A percentile compares a stretch with the other conserved stretches of the same genome.
Conservation (phyloP, 371 early-diverging fungal genomes). For the Phascolomyces articulosus region DNA sequence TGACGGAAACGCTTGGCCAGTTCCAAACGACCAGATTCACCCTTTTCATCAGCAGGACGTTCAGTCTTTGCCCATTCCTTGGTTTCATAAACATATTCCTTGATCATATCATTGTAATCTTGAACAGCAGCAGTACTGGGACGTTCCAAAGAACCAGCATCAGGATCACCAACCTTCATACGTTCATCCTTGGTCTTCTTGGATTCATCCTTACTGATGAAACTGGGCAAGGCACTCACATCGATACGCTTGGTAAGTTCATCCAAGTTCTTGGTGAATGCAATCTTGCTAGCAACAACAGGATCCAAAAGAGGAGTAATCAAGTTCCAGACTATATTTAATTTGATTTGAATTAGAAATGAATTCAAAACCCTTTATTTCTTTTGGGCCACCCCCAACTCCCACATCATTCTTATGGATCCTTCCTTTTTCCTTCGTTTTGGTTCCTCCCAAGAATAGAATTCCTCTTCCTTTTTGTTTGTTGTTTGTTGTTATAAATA, state of each 20-base stretch:
- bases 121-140: constrained; percentile 21
- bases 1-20: constrained; percentile 30
- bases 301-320: constrained; percentile 90
- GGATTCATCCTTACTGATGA: constrained; percentile 29
- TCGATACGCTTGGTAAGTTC: constrained; percentile 70
- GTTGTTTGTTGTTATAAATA: too few species aligned
- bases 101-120: constrained; percentile 22
- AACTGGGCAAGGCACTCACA: constrained; percentile 29
- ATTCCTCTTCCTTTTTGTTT: too few species aligned
- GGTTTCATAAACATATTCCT: constrained; percentile 31
- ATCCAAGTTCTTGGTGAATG: constrained; percentile 69
- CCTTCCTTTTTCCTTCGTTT: too few species aligned
- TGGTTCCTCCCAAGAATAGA: too few species aligned
- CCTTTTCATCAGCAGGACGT: constrained; percentile 8
- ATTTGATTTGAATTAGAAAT: not conserved
- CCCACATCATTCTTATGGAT: too few species aligned
- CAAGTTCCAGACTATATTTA: constrained; percentile 66
- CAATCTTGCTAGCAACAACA: constrained; percentile 86
- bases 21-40: constrained; percentile 20
- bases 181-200: constrained; percentile 35
- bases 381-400: too few species aligned
- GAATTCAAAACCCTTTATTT: too few species aligned
- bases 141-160: constrained; percentile 16
- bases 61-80: constrained; percentile 28
- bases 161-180: constrained; percentile 19